Conservation (phyloP, 2,329 filamentous ascomycete genomes). For the Aspergillus sp. region DNA sequence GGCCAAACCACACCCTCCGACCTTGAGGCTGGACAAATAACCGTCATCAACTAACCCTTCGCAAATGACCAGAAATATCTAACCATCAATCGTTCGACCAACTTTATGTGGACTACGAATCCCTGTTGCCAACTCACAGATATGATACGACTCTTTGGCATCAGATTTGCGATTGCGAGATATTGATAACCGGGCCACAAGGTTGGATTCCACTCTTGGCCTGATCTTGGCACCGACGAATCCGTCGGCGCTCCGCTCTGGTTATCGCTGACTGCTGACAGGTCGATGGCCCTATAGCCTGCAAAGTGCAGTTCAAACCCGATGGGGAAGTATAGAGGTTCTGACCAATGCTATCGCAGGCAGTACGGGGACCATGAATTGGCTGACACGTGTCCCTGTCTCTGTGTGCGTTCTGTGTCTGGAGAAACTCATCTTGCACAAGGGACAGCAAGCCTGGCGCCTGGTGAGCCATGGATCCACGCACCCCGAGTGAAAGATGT, state of each 20-base stretch:
- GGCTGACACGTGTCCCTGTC: background rate
- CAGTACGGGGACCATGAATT: background rate
- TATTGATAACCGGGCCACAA: background rate
- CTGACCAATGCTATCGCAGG: constrained; percentile 1
- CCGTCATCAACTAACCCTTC: background rate
- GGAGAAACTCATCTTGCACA: constrained; percentile 66
- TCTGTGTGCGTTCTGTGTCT: background rate
- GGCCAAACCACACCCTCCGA: background rate
- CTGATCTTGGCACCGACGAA: background rate
- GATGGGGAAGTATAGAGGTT: background rate
- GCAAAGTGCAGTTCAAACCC: background rate
- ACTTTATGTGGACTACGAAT: background rate
- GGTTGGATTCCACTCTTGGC: background rate
- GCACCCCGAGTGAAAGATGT: constrained; percentile 93
- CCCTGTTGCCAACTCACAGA: background rate
- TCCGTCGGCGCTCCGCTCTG: background rate
- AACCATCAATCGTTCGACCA: background rate
- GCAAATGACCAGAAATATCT: background rate
- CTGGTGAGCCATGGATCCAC: constrained; percentile 96
- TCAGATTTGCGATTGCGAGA: background rate
- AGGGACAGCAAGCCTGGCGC: constrained; percentile 88
- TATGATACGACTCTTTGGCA: background rate
- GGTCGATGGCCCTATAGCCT: background rate
- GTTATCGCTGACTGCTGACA: background rate
- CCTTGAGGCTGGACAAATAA: constrained; percentile 1